Conservation (phyloP, 73 alveolate genomes). For the Durusdinium trenchii region DNA sequence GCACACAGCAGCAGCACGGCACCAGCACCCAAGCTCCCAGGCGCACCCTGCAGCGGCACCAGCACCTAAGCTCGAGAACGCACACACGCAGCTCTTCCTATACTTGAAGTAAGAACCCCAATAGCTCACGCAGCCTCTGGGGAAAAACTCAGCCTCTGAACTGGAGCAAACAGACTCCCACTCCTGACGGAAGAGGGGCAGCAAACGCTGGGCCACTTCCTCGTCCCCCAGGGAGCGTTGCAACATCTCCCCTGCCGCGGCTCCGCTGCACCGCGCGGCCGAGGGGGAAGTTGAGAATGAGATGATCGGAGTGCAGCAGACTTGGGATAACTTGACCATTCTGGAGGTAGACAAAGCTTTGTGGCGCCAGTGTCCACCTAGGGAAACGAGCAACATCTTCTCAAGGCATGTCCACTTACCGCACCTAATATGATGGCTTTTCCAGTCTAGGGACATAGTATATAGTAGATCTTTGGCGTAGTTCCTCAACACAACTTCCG, state of each 20-base stretch:
- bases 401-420: not conserved
- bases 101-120: not conserved
- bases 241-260: conserved; percentile 22
- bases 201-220: conserved; percentile 53
- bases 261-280: not conserved
- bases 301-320: not conserved
- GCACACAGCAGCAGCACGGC: not conserved
- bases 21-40: not conserved
- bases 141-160: not conserved
- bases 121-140: not conserved
- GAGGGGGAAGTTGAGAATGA: not conserved
- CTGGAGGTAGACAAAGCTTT: not conserved
- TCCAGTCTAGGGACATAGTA: not conserved
- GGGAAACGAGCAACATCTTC: not conserved
- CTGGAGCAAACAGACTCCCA: not conserved
- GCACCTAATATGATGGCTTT: not conserved
- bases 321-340: no score
- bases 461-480: not conserved
- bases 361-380: not conserved
- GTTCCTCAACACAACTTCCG: not conserved
- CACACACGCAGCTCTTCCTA: no score
- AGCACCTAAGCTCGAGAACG: not conserved
- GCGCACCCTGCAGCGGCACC: not conserved
- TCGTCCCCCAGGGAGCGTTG: conserved; percentile 60
- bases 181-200: conserved; percentile 80